Evolutionary conservation across 805 yeast genomes (phyloP).

Genomic region (Hyphopichia homilentoma): DNA sequence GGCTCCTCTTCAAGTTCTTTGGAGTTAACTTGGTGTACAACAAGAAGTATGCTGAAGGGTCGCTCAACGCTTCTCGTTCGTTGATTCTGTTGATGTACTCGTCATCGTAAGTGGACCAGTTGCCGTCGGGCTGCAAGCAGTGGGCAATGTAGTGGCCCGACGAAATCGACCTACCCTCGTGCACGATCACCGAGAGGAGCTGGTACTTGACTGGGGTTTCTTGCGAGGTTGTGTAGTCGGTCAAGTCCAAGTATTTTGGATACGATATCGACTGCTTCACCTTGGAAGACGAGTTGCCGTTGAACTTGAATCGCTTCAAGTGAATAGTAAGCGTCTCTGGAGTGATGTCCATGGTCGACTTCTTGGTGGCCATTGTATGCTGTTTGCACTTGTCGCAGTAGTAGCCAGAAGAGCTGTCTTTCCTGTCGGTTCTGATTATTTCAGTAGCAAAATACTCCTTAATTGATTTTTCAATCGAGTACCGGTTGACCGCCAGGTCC

Average conservation of each 20-base stretch:
- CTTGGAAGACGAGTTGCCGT: conserved; percentile 74
- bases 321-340: conserved; percentile 89
- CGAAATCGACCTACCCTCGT: conserved; percentile 88
- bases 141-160: conserved; percentile 93
- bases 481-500: conserved; percentile 23
- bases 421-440: conserved; percentile 60
- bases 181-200: conserved; percentile 81
- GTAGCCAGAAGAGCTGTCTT: conserved; percentile 68
- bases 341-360: conserved; percentile 67
- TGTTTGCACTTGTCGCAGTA: conserved; percentile 82
- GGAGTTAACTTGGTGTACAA: conserved; percentile 76
- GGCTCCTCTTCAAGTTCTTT: conserved; percentile 21
- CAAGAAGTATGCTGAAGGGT: conserved; percentile 87
- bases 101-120: conserved; percentile 94
- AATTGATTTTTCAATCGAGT: conserved; percentile 71
- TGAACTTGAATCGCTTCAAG: conserved; percentile 85
- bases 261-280: conserved; percentile 84
- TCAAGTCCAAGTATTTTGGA: conserved; percentile 71
- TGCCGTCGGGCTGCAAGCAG: conserved; percentile 86
- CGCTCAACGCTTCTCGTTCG: conserved; percentile 71
- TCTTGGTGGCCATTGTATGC: conserved; percentile 73
- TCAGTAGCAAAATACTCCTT: conserved; percentile 83
- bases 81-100: conserved; percentile 75
- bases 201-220: conserved; percentile 52
- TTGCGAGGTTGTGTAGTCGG: conserved; percentile 43